Evolutionary conservation across 2,329 filamentous ascomycete species (phyloP).

Genomic region (Diatrype stigma): DNA sequence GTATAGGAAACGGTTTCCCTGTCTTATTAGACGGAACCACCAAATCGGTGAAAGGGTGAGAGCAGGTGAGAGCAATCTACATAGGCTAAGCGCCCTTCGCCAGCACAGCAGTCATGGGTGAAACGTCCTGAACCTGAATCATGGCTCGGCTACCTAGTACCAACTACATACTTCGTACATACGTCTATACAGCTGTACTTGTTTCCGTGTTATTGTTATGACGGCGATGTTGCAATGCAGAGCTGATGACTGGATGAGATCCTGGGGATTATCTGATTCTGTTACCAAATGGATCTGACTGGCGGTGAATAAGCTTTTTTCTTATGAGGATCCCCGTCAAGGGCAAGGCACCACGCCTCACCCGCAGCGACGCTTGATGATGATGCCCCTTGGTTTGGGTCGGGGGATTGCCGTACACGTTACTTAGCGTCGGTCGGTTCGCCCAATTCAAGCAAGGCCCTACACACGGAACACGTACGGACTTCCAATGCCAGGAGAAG

Average conservation of each 20-base stretch:
- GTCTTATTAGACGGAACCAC: not conserved
- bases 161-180: not conserved
- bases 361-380: not conserved
- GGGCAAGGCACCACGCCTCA: not conserved
- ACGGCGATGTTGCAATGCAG: not conserved
- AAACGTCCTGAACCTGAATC: not conserved
- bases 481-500: not conserved
- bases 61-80: no score
- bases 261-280: not conserved
- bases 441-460: not conserved
- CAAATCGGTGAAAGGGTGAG: no score
- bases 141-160: not conserved
- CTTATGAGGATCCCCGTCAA: not conserved
- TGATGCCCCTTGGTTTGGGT: not conserved
- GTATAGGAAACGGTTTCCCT: not conserved
- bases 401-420: no score
- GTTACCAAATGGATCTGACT: not conserved
- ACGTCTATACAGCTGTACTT: not conserved
- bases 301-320: slow-evolving; percentile 1
- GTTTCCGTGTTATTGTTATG: not conserved
- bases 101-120: not conserved
- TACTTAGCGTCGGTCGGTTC: not conserved
- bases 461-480: no score
- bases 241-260: not conserved
- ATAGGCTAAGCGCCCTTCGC: not conserved